phyloP scores from a whole-genome alignment of 1,284 basidiomycete genomes.

The Apiotrichum domesticum region DNA sequence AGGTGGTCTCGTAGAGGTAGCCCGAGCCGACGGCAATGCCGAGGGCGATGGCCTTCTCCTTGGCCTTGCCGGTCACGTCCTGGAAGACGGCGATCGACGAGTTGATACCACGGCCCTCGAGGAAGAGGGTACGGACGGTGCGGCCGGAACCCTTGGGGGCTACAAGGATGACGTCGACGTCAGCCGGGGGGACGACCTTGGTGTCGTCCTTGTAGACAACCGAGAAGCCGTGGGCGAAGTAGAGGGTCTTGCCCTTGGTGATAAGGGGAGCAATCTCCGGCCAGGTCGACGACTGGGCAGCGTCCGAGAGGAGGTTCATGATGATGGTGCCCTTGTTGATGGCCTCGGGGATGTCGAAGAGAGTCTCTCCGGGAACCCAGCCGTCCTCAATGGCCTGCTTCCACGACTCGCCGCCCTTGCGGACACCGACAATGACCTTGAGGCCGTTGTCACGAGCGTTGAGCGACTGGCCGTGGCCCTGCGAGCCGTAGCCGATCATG shows the following conservation, averaged over 20 bases:
- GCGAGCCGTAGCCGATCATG: constrained; percentile 97
- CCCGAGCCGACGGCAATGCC: constrained; percentile 94
- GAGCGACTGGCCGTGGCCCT: constrained; percentile 94
- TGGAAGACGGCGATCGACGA: constrained; percentile 52
- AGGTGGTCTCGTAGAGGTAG: constrained; percentile 81
- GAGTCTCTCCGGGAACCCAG: constrained; percentile 97
- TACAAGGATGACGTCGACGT: constrained; percentile 98
- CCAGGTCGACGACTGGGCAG: constrained; percentile 96
- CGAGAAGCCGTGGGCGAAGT: constrained; percentile 99
- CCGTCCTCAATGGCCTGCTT: constrained; percentile 92
- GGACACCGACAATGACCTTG: constrained; percentile 98
- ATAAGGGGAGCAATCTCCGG: constrained; percentile 78
- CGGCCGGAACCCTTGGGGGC: constrained; percentile 98
- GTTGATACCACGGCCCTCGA: constrained; percentile 80
- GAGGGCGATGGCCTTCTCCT: constrained; percentile 93
- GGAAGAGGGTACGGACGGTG: constrained; percentile 98
- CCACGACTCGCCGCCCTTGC: constrained; percentile 90
- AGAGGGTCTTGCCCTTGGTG: constrained; percentile 98
- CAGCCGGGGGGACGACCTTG: constrained; percentile 79
- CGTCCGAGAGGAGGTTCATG: constrained; percentile 99
- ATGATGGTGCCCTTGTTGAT: constrained; percentile 94
- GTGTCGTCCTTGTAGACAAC: constrained; percentile 98
- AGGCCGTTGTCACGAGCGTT: constrained; percentile 98
- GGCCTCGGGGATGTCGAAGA: constrained; percentile 98
- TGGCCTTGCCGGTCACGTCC: constrained; percentile 95